Evolutionary conservation across 305 asterid genomes (phyloP), one percentile per base, ranked within the genome.

Genomic region (Salvia sclarea): DNA sequence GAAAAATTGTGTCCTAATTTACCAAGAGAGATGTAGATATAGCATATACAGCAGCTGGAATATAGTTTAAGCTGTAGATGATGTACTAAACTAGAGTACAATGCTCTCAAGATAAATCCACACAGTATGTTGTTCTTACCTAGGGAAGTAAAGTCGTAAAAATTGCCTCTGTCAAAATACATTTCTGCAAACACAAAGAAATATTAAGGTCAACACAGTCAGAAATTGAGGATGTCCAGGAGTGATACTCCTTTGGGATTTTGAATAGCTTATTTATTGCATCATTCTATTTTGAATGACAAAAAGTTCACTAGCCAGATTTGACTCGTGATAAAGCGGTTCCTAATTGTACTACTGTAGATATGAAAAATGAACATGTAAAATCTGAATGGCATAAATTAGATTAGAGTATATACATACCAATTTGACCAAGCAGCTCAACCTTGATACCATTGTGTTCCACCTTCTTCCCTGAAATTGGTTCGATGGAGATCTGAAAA

Each of bases 351-450:
- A 22, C 47, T 25, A 61, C 18, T 45, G 10, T 16, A 40, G 66
- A 30, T 70, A 54, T 24, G 40, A 58, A 41, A 72, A 55, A 12
- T 52, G 69, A 65, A 65, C 13, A 60, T 33, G 66, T 60, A 70
- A 49, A 11, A 60, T 41, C 14, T 12, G 44, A 25, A 65, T 68
- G 30, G 45, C 8, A 66, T 76, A 81, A 76, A 78, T 79, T 68
- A 54, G 10, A 10, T 35, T 13, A 7, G 3, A 82, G 83, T 57
- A 85, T 54, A 25, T 7, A 74, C 66, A 31, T 63, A 91, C 98
- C 98, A 78, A 93, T 93, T 85, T 93, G 98, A 70, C 98, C 98
- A 78, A 92, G 98, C 79, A 92, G 98, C 80, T 93, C 98, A 75
- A 93, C 94, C 79, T 93, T 93, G 76, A 93, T 88, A 54, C 98